Evolutionary conservation across 106 monocot species (phyloP).

Genomic region (Dendrobium catenatum): DNA sequence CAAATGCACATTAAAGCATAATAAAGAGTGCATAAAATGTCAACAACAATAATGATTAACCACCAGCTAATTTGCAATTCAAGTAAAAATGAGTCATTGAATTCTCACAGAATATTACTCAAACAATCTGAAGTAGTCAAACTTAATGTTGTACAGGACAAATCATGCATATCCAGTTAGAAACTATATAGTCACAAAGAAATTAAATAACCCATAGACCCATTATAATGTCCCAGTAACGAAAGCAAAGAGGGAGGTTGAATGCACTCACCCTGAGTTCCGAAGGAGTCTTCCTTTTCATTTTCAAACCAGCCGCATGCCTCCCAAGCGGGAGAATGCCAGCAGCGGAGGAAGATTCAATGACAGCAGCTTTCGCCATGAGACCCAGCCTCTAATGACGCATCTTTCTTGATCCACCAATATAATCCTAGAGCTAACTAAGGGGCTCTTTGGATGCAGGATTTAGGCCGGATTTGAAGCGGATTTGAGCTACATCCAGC

Average conservation of each 20-base stretch:
- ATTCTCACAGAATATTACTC: neutral
- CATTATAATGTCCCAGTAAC: neutral
- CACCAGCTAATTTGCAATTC: neutral
- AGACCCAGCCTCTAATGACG: conserved; percentile 10
- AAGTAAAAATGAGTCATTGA: neutral
- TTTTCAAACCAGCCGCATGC: conserved; percentile 11
- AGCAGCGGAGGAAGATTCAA: conserved; percentile 17
- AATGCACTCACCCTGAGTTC: conserved; percentile 40
- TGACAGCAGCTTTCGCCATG: conserved; percentile 45
- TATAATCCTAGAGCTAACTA: neutral
- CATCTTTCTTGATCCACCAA: conserved; percentile 3
- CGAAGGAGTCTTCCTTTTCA: conserved; percentile 65
- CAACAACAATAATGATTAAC: neutral
- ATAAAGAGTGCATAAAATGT: neutral
- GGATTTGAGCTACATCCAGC: too few species aligned
- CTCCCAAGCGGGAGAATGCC: conserved; percentile 17
- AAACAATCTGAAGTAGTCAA: neutral
- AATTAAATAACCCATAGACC: neutral
- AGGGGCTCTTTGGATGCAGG: too few species aligned
- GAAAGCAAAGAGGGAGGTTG: neutral
- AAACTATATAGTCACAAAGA: neutral
- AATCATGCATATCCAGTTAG: neutral
- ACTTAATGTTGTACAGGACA: neutral
- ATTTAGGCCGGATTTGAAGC: too few species aligned
- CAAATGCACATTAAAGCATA: neutral